Evolutionary conservation across 345 rosid genomes (phyloP).

Genomic region (Toxicodendron radicans): DNA sequence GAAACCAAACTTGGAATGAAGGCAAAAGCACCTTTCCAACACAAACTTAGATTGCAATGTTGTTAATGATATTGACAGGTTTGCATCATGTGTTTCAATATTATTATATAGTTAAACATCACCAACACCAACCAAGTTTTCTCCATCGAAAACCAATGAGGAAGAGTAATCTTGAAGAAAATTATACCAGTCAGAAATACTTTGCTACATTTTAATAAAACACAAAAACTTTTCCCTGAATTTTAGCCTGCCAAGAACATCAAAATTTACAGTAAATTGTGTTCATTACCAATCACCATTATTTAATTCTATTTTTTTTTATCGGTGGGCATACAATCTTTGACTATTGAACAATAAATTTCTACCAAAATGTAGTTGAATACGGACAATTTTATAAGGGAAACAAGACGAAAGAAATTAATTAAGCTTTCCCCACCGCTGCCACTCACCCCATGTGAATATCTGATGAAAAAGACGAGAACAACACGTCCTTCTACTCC

Average conservation of each 20-base stretch:
- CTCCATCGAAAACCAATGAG: constrained; percentile 22
- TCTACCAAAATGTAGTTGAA: background rate
- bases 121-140: constrained; percentile 13
- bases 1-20: constrained; percentile 31
- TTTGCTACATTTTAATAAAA: background rate
- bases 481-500: background rate
- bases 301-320: background rate
- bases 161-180: constrained; percentile 25
- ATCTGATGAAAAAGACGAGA: constrained; percentile 19
- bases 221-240: background rate
- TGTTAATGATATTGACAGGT: constrained; percentile 22
- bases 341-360: background rate
- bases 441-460: constrained; percentile 45
- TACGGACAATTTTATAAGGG: background rate
- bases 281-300: background rate
- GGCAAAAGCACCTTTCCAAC: constrained; percentile 28
- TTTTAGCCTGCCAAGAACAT: background rate
- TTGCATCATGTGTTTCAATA: background rate
- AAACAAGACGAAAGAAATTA: background rate
- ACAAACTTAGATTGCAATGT: constrained; percentile 38
- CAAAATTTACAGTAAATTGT: background rate
- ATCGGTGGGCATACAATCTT: background rate
- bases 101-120: background rate
- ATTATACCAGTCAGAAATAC: background rate
- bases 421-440: constrained; percentile 9